Conservation (phyloP, 2,329 filamentous ascomycete species). For the Arthroderma sp. region DNA sequence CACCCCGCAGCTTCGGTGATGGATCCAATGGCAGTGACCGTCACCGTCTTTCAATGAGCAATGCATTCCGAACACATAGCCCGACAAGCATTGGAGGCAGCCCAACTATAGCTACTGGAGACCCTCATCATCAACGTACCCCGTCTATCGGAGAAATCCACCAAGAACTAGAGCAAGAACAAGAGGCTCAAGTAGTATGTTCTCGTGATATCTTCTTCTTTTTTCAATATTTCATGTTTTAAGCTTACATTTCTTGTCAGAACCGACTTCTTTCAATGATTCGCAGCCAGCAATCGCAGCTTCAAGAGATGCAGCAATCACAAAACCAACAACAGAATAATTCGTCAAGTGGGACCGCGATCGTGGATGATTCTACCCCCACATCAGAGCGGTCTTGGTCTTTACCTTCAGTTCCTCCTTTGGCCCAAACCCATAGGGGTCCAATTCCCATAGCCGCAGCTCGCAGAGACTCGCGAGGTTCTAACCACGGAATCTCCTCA, state of each 20-base stretch:
- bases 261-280: constrained; percentile 39
- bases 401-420: constrained; percentile 21
- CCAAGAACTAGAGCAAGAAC: constrained; percentile 38
- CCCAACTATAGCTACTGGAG: constrained; percentile 29
- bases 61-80: constrained; percentile 29
- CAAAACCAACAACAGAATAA: constrained; percentile 23
- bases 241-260: constrained; percentile 15
- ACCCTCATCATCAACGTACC: constrained; percentile 35
- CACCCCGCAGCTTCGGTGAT: constrained; percentile 23
- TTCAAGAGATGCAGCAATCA: constrained; percentile 24
- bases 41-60: constrained; percentile 23
- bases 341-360: constrained; percentile 16
- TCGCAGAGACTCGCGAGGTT: constrained; percentile 12
- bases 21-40: constrained; percentile 23
- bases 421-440: constrained; percentile 16
- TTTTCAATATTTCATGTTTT: constrained; percentile 1
- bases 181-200: constrained; percentile 38
- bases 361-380: constrained; percentile 32
- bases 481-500: constrained; percentile 28
- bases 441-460: constrained; percentile 23
- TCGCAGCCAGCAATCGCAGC: constrained; percentile 33
- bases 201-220: neutral
- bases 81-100: constrained; percentile 31
- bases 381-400: constrained; percentile 30
- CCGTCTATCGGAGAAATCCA: constrained; percentile 37